A percentile compares a stretch with the other conserved stretches of the same genome.
phyloP scores from a whole-genome alignment of 2,329 filamentous ascomycete species.

The Teratosphaeriaceae sp. region DNA sequence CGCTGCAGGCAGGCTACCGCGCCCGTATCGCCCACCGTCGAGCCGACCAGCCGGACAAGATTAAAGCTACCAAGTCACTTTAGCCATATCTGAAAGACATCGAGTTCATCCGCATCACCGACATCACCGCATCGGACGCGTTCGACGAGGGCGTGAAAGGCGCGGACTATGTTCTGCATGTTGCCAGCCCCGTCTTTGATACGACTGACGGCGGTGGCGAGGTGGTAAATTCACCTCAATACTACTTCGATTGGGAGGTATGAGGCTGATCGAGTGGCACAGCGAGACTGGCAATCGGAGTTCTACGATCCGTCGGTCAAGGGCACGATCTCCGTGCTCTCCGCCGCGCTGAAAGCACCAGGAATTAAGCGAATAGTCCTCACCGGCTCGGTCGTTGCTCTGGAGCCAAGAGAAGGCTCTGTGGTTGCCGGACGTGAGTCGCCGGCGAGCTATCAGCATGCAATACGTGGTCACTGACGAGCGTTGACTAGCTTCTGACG shows the following conservation, averaged over 20 bases:
- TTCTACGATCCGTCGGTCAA: constrained; percentile 25
- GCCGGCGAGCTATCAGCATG: neutral
- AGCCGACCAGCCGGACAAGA: constrained; percentile 22
- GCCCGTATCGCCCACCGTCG: constrained; percentile 34
- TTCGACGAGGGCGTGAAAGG: constrained; percentile 30
- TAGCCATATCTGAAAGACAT: constrained; percentile 11
- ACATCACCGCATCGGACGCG: constrained; percentile 23
- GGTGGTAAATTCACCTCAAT: neutral
- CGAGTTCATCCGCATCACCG: constrained; percentile 29
- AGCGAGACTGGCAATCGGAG: constrained; percentile 4
- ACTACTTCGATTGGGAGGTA: neutral
- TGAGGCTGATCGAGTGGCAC: neutral
- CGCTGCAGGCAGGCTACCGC: constrained; percentile 31
- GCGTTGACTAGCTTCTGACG: constrained; percentile 1
- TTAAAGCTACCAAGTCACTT: constrained; percentile 10
- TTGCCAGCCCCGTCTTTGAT: constrained; percentile 21
- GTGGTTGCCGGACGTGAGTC: constrained; percentile 2
- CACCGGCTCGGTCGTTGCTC: constrained; percentile 24
- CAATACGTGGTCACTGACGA: too few species aligned
- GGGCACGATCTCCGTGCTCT: constrained; percentile 33
- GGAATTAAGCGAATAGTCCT: constrained; percentile 38
- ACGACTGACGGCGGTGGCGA: neutral
- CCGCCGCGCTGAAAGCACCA: constrained; percentile 29
- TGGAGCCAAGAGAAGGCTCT: constrained; percentile 1
- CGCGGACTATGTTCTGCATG: constrained; percentile 24